Conservation (phyloP, 768 basidiomycete genomes). For the Russula abietina region DNA sequence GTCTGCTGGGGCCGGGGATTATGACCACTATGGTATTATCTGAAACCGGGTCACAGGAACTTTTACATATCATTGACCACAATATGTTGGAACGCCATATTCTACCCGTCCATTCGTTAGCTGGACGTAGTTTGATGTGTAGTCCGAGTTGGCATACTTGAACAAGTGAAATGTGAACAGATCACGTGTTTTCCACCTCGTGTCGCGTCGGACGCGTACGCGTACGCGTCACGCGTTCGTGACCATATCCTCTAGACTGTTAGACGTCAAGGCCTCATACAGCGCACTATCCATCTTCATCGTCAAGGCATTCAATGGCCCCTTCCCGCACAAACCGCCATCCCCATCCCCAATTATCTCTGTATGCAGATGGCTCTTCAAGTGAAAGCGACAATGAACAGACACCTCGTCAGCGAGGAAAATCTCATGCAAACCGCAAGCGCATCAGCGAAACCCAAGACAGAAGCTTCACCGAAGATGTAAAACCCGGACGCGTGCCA, state of each 20-base stretch:
- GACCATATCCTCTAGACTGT: conserved; percentile 11
- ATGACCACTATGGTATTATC: too few relatives aligned
- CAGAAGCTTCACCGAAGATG: conserved; percentile 39
- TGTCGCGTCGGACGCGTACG: conserved; percentile 21
- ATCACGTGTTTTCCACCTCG: conserved; percentile 4
- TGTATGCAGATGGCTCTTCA: conserved; percentile 22
- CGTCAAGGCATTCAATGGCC: conserved; percentile 14
- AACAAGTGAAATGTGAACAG: background rate
- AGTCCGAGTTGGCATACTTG: too few relatives aligned
- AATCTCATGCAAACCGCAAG: conserved; percentile 31
- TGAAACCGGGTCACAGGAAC: too few relatives aligned
- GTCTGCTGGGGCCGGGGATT: too few relatives aligned
- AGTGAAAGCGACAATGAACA: conserved; percentile 35
- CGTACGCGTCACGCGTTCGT: conserved; percentile 26
- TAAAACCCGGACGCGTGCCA: conserved; percentile 32
- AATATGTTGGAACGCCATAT: too few relatives aligned
- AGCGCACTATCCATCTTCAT: too few relatives aligned
- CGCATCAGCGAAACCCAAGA: conserved; percentile 55
- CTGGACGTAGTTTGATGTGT: too few relatives aligned
- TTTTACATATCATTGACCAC: too few relatives aligned
- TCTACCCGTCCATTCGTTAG: too few relatives aligned
- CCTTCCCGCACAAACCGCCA: conserved; percentile 20
- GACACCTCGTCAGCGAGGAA: conserved; percentile 19
- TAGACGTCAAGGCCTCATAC: too few relatives aligned
- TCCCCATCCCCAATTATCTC: conserved; percentile 13